A percentile compares a stretch with the other conserved stretches of the same genome.
Conservation (phyloP, 2,329 filamentous ascomycete species). For the Colletotrichum endophyticum region DNA sequence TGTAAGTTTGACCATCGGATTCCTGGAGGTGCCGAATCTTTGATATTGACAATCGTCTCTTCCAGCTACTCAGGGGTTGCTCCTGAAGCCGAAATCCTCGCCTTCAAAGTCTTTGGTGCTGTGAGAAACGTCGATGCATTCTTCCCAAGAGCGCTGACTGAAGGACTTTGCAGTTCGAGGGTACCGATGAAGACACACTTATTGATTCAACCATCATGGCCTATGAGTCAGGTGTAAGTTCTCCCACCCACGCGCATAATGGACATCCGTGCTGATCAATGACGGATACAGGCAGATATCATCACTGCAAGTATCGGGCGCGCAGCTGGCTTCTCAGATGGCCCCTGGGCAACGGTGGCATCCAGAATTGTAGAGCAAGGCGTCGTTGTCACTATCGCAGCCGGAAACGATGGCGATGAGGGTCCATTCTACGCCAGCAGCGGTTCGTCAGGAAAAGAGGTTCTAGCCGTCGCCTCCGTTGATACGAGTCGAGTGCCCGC, state of each 20-base stretch:
- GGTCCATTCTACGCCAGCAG: slow-evolving; percentile 52
- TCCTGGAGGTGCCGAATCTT: not conserved
- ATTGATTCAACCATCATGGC: slow-evolving; percentile 18
- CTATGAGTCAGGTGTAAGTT: slow-evolving; percentile 15
- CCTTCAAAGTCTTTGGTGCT: slow-evolving; percentile 29
- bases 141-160: not conserved
- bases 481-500: slow-evolving; percentile 30
- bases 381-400: slow-evolving; percentile 54
- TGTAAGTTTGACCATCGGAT: not conserved
- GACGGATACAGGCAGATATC: not conserved
- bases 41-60: not conserved
- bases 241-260: fast-evolving
- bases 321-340: slow-evolving; percentile 9
- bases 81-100: slow-evolving; percentile 25
- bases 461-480: slow-evolving; percentile 49
- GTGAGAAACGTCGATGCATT: not conserved
- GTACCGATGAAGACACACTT: slow-evolving; percentile 17
- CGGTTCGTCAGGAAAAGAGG: slow-evolving; percentile 44
- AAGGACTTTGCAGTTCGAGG: not conserved
- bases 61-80: slow-evolving; percentile 27
- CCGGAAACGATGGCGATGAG: slow-evolving; percentile 53
- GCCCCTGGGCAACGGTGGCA: slow-evolving; percentile 10
- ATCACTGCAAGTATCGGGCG: slow-evolving; percentile 18
- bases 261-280: not conserved
- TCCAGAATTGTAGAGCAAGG: slow-evolving; percentile 34